Evolutionary conservation across 176 grass and related monocot species (phyloP).

Genomic region (Tillandsia leiboldiana): DNA sequence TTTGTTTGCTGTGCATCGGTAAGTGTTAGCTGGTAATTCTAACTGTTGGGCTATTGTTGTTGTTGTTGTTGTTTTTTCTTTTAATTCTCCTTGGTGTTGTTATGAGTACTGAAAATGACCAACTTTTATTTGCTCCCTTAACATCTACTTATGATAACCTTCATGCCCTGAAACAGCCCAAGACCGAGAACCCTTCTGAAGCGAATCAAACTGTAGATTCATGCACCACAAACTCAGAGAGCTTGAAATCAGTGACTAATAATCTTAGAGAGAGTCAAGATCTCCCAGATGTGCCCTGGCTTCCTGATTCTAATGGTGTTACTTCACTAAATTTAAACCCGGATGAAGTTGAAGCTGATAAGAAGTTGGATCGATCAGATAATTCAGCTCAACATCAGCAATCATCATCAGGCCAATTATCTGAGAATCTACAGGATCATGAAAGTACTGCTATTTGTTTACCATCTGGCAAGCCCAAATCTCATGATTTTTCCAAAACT

Average conservation of each 20-base stretch:
- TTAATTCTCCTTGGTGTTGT: slow-evolving; percentile 1
- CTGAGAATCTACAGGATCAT: slow-evolving; percentile 27
- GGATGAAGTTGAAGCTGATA: slow-evolving; percentile 24
- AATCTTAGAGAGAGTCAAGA: slow-evolving; percentile 7
- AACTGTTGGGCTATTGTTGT: background rate
- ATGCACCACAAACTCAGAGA: slow-evolving; percentile 28
- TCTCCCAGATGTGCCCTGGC: slow-evolving; percentile 9
- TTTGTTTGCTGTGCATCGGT: no score
- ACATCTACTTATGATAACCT: slow-evolving; percentile 11
- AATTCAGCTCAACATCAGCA: slow-evolving; percentile 7
- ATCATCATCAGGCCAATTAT: slow-evolving; percentile 27
- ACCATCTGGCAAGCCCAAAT: slow-evolving; percentile 20
- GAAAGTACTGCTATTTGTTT: slow-evolving; percentile 26
- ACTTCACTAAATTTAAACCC: slow-evolving; percentile 27
- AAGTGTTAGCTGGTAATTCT: no score
- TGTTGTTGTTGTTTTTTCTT: background rate
- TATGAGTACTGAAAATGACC: slow-evolving; percentile 4
- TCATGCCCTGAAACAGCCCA: slow-evolving; percentile 29
- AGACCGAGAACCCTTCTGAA: slow-evolving; percentile 35
- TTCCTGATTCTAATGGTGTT: slow-evolving; percentile 17
- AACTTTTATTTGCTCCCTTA: slow-evolving; percentile 3
- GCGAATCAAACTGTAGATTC: slow-evolving; percentile 26
- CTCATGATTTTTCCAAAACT: slow-evolving; percentile 17
- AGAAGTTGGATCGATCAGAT: slow-evolving; percentile 18
- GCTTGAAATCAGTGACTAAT: slow-evolving; percentile 15